Conservation (phyloP, 2,329 filamentous ascomycete species). For the Sporothrix inflata region DNA sequence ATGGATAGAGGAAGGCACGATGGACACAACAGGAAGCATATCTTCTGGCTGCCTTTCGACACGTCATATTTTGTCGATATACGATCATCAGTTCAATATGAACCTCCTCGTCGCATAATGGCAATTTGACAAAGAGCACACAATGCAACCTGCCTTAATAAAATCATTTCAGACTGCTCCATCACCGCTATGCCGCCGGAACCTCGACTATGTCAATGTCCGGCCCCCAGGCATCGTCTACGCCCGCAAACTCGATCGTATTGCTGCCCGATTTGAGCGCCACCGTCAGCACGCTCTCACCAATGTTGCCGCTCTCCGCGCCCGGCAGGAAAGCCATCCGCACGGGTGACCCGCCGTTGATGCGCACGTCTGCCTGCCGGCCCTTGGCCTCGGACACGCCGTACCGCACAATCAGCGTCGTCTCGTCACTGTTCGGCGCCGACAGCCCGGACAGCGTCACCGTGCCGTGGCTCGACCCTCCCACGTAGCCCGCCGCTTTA, state of each 20-base stretch:
- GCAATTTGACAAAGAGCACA: not conserved
- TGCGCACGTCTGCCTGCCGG: constrained; percentile 56
- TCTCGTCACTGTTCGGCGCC: constrained; percentile 44
- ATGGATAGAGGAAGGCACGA: not conserved
- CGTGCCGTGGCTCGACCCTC: constrained; percentile 51
- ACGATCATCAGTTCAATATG: not conserved
- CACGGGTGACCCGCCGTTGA: constrained; percentile 56
- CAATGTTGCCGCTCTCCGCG: constrained; percentile 48
- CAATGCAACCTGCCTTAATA: not conserved
- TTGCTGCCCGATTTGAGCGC: constrained; percentile 55
- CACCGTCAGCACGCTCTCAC: constrained; percentile 52
- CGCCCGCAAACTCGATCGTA: constrained; percentile 50
- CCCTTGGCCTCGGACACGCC: constrained; percentile 58
- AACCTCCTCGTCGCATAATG: not conserved
- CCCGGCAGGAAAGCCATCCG: constrained; percentile 59
- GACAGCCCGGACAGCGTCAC: constrained; percentile 47
- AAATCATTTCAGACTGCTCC: not conserved
- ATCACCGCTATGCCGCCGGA: constrained; percentile 34
- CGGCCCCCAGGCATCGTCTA: constrained; percentile 49
- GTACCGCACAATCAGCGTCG: constrained; percentile 60
- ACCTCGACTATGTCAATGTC: constrained; percentile 60
- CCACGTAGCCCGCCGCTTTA: constrained; percentile 58
- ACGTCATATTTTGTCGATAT: not conserved
- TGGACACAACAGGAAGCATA: too few relatives aligned
- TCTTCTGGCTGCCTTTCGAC: not conserved